phyloP scores from a whole-genome alignment of 805 yeast species.

The Hanseniaspora singularis region DNA sequence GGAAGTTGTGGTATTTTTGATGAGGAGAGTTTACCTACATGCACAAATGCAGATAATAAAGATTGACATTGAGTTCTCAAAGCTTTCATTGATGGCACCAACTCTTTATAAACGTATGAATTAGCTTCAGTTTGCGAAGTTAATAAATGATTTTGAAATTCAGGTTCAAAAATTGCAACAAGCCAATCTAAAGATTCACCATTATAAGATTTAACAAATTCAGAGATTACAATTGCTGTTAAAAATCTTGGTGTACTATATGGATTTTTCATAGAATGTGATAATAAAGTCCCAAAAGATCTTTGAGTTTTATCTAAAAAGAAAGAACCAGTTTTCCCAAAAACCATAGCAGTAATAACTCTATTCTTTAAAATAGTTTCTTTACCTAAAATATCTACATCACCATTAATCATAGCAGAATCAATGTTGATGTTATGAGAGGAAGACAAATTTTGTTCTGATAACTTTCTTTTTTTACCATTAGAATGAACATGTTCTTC shows the following conservation, averaged over 20 bases:
- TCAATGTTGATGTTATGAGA: constrained; percentile 63
- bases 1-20: constrained; percentile 71
- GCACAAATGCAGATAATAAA: constrained; percentile 63
- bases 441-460: constrained; percentile 35
- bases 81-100: constrained; percentile 74
- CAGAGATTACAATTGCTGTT: constrained; percentile 57
- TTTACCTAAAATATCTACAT: constrained; percentile 68
- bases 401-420: constrained; percentile 85
- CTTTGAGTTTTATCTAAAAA: constrained; percentile 33
- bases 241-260: constrained; percentile 75
- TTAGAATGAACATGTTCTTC: constrained; percentile 20
- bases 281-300: constrained; percentile 29
- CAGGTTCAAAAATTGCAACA: constrained; percentile 30
- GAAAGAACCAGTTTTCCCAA: constrained; percentile 53
- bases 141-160: constrained; percentile 28
- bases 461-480: constrained; percentile 25
- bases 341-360: constrained; percentile 59
- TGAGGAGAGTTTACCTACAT: constrained; percentile 59
- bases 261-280: constrained; percentile 40
- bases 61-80: constrained; percentile 81
- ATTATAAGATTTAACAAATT: constrained; percentile 37
- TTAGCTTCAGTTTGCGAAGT: background rate
- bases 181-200: constrained; percentile 18
- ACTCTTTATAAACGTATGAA: constrained; percentile 40
- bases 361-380: constrained; percentile 66